A percentile compares a stretch with the other conserved stretches of the same genome.
Evolutionary conservation across 768 basidiomycete species (phyloP).

Genomic region (Lactarius sanguifluus): DNA sequence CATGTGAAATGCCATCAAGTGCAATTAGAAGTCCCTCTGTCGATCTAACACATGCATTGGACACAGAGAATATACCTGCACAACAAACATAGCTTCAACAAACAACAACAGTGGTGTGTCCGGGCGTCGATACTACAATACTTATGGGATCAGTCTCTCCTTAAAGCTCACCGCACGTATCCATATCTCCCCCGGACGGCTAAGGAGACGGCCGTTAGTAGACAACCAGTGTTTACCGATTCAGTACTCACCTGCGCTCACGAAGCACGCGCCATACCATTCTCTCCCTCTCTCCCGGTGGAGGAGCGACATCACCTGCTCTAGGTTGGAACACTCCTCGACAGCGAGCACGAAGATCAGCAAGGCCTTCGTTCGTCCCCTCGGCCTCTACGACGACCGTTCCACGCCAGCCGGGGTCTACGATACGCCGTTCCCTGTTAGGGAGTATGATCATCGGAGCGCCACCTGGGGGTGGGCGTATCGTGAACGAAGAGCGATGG

Average conservation of each 20-base stretch:
- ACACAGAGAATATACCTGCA: conserved; percentile 2
- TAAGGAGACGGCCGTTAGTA: conserved; percentile 33
- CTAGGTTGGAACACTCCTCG: conserved; percentile 67
- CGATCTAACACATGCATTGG: not conserved
- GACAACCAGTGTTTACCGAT: conserved; percentile 7
- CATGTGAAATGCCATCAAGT: not conserved
- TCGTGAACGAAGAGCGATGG: conserved; percentile 72
- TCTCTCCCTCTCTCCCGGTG: conserved; percentile 46
- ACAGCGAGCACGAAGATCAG: conserved; percentile 74
- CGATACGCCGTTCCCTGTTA: conserved; percentile 37
- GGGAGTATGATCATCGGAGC: conserved; percentile 36
- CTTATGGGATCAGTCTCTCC: conserved; percentile 50
- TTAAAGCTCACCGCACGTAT: conserved; percentile 64
- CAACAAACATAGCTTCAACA: not conserved
- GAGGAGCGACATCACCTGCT: conserved; percentile 43
- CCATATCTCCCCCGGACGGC: conserved; percentile 75
- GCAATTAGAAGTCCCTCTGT: not conserved
- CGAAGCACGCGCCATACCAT: conserved; percentile 70
- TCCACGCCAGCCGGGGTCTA: conserved; percentile 83
- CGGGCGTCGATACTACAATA: conserved; percentile 31
- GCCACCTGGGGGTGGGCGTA: conserved; percentile 48
- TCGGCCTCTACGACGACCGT: conserved; percentile 82
- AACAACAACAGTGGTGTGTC: conserved; percentile 24
- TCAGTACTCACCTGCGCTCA: conserved; percentile 63
- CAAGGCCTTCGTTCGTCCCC: conserved; percentile 82